phyloP scores from a whole-genome alignment of 1,284 basidiomycete species.

The Trametes pubescens region DNA sequence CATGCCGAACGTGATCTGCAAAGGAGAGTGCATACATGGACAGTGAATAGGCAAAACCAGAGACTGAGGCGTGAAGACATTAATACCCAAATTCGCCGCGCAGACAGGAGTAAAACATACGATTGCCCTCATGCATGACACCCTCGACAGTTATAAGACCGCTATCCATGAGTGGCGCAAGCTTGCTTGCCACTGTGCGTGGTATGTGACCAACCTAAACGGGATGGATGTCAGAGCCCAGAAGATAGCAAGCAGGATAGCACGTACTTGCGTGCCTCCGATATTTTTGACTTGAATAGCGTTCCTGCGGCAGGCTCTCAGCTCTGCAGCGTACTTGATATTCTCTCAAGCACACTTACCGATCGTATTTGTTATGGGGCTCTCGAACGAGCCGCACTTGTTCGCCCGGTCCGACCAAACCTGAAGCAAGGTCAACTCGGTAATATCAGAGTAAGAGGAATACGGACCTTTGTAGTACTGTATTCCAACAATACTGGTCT shows the following conservation, averaged over 20 bases:
- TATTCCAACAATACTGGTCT: constrained; percentile 78
- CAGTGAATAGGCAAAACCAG: constrained; percentile 59
- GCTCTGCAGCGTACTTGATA: not conserved
- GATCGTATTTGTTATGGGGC: constrained; percentile 74
- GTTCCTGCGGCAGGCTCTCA: constrained; percentile 53
- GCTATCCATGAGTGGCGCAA: constrained; percentile 78
- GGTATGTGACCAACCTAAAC: constrained; percentile 74
- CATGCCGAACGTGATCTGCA: constrained; percentile 11
- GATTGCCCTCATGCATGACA: constrained; percentile 75
- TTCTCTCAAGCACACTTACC: constrained; percentile 47
- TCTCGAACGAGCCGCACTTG: constrained; percentile 79
- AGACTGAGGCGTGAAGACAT: constrained; percentile 44
- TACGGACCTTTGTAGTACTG: constrained; percentile 78
- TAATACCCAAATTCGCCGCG: not conserved
- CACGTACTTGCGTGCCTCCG: constrained; percentile 60
- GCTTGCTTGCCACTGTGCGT: constrained; percentile 60
- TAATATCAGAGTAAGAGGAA: not conserved
- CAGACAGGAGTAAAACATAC: constrained; percentile 50
- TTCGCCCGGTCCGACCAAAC: constrained; percentile 80
- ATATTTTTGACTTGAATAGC: constrained; percentile 86
- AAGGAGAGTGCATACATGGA: constrained; percentile 56
- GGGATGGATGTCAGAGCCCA: not conserved
- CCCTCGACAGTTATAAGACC: constrained; percentile 76
- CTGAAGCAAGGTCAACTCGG: constrained; percentile 44
- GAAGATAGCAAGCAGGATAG: not conserved